These are phyloP conservation scores for Coemansia sp. DNA, from an alignment of 192 early-diverging fungal genomes.

Conservation along the genomic window DNA sequence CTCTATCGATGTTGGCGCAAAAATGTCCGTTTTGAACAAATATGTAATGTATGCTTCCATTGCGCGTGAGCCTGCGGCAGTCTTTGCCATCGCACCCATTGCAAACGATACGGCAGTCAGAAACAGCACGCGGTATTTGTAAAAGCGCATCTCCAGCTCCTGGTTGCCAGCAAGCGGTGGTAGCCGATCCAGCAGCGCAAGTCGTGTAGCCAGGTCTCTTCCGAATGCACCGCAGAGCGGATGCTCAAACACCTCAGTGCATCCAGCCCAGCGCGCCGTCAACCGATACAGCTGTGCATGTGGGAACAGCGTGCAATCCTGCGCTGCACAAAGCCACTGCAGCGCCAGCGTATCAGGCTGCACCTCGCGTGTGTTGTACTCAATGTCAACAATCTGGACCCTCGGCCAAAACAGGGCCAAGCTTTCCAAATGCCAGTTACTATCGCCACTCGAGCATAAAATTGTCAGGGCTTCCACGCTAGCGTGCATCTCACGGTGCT, in stretches of 20 bases:
- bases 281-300: conserved; percentile 32
- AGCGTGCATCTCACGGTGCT: conserved; percentile 15
- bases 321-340: conserved; percentile 37
- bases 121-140: conserved; percentile 44
- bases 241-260: conserved; percentile 51
- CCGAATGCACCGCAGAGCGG: conserved; percentile 21
- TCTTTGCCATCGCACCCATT: conserved; percentile 37
- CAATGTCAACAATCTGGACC: conserved; percentile 32
- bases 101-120: conserved; percentile 40
- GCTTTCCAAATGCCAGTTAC: conserved; percentile 26
- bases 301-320: conserved; percentile 36
- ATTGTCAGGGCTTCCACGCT: conserved; percentile 33
- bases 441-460: conserved; percentile 7
- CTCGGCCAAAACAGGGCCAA: conserved; percentile 44
- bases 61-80: conserved; percentile 23
- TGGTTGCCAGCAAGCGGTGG: conserved; percentile 19
- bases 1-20: conserved; percentile 28
- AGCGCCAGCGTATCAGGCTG: conserved; percentile 27
- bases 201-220: conserved; percentile 14
- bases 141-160: conserved; percentile 34
- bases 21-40: conserved; percentile 47
- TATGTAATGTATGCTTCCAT: conserved; percentile 47
- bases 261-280: conserved; percentile 46
- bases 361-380: conserved; percentile 27
- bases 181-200: conserved; percentile 25